These are phyloP conservation scores for Durusdinium trenchii DNA, from an alignment of 73 alveolate species.

Conservation along the genomic window DNA sequence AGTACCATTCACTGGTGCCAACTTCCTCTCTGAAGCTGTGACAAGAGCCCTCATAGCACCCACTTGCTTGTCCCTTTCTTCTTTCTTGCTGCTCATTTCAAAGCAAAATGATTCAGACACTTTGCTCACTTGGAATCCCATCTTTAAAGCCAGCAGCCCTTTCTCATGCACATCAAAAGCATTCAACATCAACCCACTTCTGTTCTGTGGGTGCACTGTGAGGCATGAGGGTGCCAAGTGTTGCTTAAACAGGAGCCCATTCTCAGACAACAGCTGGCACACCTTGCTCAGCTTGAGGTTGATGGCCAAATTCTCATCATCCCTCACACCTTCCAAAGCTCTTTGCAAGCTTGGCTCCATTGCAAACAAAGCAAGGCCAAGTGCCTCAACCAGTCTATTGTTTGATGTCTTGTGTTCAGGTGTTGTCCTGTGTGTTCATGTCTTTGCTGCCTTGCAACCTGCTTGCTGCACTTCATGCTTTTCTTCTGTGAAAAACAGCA, in stretches of 20 bases:
- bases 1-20: neutral
- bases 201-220: constrained; percentile 18
- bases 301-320: neutral
- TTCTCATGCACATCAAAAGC: neutral
- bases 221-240: neutral
- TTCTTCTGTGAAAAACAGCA: too few relatives aligned
- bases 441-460: too few relatives aligned
- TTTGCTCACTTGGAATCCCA: neutral
- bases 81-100: neutral
- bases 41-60: neutral
- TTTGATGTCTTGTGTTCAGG: too few relatives aligned
- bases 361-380: too few relatives aligned
- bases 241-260: neutral
- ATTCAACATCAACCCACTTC: neutral
- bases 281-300: constrained; percentile 1
- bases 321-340: neutral
- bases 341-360: neutral
- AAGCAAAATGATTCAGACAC: neutral
- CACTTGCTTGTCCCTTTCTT: neutral
- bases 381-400: too few relatives aligned
- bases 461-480: too few relatives aligned
- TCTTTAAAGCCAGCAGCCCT: neutral
- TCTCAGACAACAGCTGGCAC: neutral
- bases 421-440: too few relatives aligned
- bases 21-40: neutral